Conservation (phyloP, 495 filamentous ascomycete genomes). For the Trypethelium eluteriae region DNA sequence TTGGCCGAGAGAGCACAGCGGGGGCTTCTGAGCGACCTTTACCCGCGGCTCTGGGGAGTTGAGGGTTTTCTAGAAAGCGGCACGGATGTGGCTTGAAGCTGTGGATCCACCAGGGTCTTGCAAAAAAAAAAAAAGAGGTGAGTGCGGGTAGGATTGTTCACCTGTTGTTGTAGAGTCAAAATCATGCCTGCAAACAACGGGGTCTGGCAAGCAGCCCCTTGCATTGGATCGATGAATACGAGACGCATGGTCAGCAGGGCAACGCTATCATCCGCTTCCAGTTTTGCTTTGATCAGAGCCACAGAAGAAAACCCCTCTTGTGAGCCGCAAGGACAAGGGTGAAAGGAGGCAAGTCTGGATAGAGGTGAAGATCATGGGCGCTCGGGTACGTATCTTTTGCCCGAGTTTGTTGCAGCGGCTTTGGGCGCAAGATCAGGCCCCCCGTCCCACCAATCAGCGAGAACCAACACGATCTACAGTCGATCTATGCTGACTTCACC, state of each 20-base stretch:
- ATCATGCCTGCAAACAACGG: too few relatives aligned
- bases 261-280: not conserved
- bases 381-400: not conserved
- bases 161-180: not conserved
- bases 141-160: not conserved
- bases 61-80: not conserved
- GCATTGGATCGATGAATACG: not conserved
- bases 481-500: constrained; percentile 10
- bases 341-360: not conserved
- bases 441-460: not conserved
- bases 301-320: not conserved
- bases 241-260: constrained; percentile 8
- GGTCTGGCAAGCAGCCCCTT: not conserved
- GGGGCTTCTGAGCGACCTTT: not conserved
- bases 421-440: not conserved
- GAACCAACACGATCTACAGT: constrained; percentile 7
- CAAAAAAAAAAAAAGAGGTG: not conserved
- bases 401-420: not conserved
- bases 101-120: not conserved
- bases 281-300: not conserved
- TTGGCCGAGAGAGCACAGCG: not conserved
- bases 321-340: not conserved
- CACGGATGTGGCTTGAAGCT: not conserved
- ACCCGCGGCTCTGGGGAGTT: not conserved
- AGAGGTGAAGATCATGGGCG: not conserved